These are phyloP conservation scores for Leishmania martiniquensis DNA, from an alignment of 208 protist genomes.

Conservation along the genomic window DNA sequence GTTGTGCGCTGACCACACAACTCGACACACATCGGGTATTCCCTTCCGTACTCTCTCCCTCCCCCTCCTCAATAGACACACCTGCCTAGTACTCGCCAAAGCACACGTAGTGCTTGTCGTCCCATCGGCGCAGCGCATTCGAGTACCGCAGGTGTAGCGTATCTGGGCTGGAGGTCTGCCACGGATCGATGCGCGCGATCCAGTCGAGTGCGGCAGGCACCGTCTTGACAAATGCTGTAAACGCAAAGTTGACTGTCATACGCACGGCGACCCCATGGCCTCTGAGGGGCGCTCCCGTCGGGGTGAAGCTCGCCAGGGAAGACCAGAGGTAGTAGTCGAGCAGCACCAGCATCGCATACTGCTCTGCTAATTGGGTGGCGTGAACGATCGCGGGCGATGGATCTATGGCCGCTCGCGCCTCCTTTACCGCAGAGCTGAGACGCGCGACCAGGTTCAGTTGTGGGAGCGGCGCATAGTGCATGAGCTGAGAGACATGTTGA, in stretches of 20 bases:
- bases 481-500: conserved; percentile 4
- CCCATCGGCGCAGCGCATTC: conserved; percentile 84
- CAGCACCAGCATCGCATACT: conserved; percentile 65
- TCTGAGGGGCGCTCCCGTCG: not conserved
- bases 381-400: conserved; percentile 10
- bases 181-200: conserved; percentile 78
- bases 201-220: conserved; percentile 33
- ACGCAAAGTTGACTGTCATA: conserved; percentile 25
- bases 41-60: too few species aligned
- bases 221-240: conserved; percentile 43
- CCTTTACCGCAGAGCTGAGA: conserved; percentile 8
- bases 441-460: conserved; percentile 13
- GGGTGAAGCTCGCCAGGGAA: not conserved
- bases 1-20: not conserved
- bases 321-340: conserved; percentile 61
- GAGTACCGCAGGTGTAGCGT: conserved; percentile 70
- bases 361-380: conserved; percentile 44
- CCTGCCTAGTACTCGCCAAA: conserved; percentile 39
- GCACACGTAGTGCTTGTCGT: conserved; percentile 78
- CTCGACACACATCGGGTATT: not conserved
- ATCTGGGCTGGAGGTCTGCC: conserved; percentile 59
- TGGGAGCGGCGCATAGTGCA: not conserved
- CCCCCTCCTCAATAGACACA: not conserved
- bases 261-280: not conserved
- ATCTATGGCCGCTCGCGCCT: conserved; percentile 6